Evolutionary conservation across 2,329 filamentous ascomycete species (phyloP).

Genomic region (Sphaceloma murrayae): DNA sequence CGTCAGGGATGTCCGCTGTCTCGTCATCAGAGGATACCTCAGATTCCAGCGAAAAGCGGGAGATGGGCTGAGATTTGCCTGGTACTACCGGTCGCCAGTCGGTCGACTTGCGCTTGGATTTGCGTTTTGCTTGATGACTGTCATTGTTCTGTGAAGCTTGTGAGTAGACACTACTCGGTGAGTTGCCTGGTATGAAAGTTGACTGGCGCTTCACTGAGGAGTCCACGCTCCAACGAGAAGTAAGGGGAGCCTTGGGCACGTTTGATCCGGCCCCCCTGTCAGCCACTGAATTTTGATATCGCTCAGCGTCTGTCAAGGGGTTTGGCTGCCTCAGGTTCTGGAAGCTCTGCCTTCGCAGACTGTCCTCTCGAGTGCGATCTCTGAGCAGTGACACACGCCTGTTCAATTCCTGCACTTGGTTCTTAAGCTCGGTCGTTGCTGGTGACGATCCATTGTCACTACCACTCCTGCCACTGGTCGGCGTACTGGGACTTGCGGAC

Average conservation of each 20-base stretch:
- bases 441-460: conserved; percentile 57
- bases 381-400: conserved; percentile 74
- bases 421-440: conserved; percentile 62
- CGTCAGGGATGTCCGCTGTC: too few species aligned
- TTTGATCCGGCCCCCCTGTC: not conserved
- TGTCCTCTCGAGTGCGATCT: conserved; percentile 70
- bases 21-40: conserved; percentile 2
- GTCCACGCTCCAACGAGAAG: conserved; percentile 9
- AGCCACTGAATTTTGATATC: conserved; percentile 21
- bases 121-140: not conserved
- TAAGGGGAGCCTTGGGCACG: not conserved
- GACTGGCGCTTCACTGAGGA: conserved; percentile 11
- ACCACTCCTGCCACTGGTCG: conserved; percentile 27
- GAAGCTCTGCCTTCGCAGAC: conserved; percentile 64
- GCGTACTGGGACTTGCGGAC: conserved; percentile 1
- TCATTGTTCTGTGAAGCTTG: not conserved
- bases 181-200: not conserved
- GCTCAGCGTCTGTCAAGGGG: conserved; percentile 66
- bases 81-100: conserved; percentile 9
- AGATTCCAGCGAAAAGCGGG: conserved; percentile 9
- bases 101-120: conserved; percentile 2
- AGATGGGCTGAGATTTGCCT: not conserved
- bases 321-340: conserved; percentile 66
- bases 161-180: conserved; percentile 5
- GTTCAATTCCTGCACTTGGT: conserved; percentile 77